Evolutionary conservation across 2,329 filamentous ascomycete genomes (phyloP).

Genomic region (Fusarium nematophilum): DNA sequence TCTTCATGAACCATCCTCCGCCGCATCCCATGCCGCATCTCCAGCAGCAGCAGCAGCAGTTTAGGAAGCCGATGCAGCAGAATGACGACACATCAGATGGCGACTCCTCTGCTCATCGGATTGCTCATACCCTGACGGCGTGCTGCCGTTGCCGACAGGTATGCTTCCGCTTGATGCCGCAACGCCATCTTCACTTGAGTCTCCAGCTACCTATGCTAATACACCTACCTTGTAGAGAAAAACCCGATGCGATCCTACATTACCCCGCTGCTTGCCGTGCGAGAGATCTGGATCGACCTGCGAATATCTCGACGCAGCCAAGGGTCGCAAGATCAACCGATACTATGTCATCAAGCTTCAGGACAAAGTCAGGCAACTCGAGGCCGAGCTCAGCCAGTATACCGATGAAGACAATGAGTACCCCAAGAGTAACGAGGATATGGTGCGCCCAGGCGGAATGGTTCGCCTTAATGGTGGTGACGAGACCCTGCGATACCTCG

Average conservation of each 20-base stretch:
- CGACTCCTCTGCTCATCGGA: conserved; percentile 67
- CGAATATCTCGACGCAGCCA: conserved; percentile 94
- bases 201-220: conserved; percentile 24
- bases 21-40: conserved; percentile 40
- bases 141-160: conserved; percentile 85
- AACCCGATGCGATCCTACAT: conserved; percentile 92
- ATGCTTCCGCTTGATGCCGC: conserved; percentile 45
- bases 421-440: conserved; percentile 80
- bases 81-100: conserved; percentile 59
- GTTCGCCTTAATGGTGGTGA: conserved; percentile 87
- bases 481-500: conserved; percentile 88
- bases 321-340: conserved; percentile 86
- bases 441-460: conserved; percentile 86
- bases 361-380: conserved; percentile 83
- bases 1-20: conserved; percentile 43
- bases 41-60: conserved; percentile 42
- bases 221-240: conserved; percentile 75
- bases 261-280: conserved; percentile 92
- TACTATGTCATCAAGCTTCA: conserved; percentile 94
- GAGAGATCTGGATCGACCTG: conserved; percentile 91
- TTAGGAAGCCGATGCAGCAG: conserved; percentile 44
- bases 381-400: conserved; percentile 82
- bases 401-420: conserved; percentile 80
- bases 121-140: conserved; percentile 83
- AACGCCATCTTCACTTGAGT: neutral